Percentiles rank a stretch among this genome's conserved stretches.
Evolutionary conservation across 2,329 filamentous ascomycete species (phyloP).

Genomic region (Colletotrichum somersetense): DNA sequence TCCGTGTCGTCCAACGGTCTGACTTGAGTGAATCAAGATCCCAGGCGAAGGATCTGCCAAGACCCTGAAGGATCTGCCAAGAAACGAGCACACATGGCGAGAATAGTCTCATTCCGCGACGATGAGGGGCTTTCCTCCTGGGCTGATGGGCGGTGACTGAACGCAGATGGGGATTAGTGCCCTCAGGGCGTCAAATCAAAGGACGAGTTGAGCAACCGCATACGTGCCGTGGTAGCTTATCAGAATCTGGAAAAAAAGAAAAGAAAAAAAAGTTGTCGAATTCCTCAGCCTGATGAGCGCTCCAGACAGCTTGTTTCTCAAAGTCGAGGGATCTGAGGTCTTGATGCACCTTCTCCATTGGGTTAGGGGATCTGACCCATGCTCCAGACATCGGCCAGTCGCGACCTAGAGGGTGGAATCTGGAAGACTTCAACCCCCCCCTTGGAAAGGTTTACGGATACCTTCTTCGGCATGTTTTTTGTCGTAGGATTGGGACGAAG

Average conservation of each 20-base stretch:
- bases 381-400: slow-evolving; percentile 1
- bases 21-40: background rate
- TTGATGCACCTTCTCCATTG: slow-evolving; percentile 21
- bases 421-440: slow-evolving; percentile 2
- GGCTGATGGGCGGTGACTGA: background rate
- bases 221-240: background rate
- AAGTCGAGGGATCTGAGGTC: background rate
- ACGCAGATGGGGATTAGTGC: background rate
- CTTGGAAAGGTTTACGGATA: slow-evolving; percentile 3
- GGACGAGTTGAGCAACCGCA: background rate
- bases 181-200: background rate
- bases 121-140: no score
- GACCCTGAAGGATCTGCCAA: slow-evolving; percentile 34
- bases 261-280: background rate
- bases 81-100: slow-evolving; percentile 2
- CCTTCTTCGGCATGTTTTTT: slow-evolving; percentile 6
- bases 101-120: background rate
- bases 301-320: background rate
- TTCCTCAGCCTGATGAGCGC: background rate
- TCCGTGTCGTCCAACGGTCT: background rate
- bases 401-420: background rate
- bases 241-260: background rate
- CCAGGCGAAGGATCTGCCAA: slow-evolving; percentile 32
- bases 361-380: slow-evolving; percentile 4
- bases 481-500: slow-evolving; percentile 22